Conservation (phyloP, 371 early-diverging fungal species). For the Sporodiniella umbellata region DNA sequence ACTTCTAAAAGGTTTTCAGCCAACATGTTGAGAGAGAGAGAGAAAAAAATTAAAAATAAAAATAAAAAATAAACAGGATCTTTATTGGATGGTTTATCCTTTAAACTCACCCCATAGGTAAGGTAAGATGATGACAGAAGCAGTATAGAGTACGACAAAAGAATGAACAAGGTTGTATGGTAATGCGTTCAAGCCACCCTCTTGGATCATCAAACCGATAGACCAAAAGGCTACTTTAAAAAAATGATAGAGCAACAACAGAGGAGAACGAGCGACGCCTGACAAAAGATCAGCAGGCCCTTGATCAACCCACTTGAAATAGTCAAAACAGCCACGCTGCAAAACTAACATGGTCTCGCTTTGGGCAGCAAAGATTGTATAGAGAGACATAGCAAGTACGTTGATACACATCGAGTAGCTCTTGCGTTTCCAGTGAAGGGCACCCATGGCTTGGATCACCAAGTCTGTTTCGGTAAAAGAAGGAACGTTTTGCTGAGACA, state of each 20-base stretch:
- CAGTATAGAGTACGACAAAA: slow-evolving; percentile 50
- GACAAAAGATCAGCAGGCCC: slow-evolving; percentile 87
- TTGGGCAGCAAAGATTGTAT: slow-evolving; percentile 74
- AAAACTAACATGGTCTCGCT: slow-evolving; percentile 54
- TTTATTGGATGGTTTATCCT: too few relatives aligned
- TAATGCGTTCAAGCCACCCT: slow-evolving; percentile 27
- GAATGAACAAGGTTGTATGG: slow-evolving; percentile 35
- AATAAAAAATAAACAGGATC: too few relatives aligned
- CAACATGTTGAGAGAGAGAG: too few relatives aligned
- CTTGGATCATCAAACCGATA: slow-evolving; percentile 47
- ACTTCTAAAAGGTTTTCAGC: too few relatives aligned
- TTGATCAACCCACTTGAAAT: slow-evolving; percentile 76
- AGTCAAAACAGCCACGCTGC: slow-evolving; percentile 85
- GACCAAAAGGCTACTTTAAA: slow-evolving; percentile 80
- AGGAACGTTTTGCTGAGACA: slow-evolving; percentile 50
- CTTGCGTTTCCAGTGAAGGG: slow-evolving; percentile 81
- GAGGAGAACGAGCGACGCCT: slow-evolving; percentile 65
- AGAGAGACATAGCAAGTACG: slow-evolving; percentile 86
- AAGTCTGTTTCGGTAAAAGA: slow-evolving; percentile 50
- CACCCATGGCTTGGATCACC: slow-evolving; percentile 56
- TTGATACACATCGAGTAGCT: slow-evolving; percentile 76
- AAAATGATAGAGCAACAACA: slow-evolving; percentile 75
- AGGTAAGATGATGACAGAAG: slow-evolving; percentile 53
- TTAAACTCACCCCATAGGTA: slow-evolving; percentile 55
- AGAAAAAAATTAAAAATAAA: too few relatives aligned